Evolutionary conservation across 1,284 basidiomycete species (phyloP), one percentile per base, ranked within the genome.

Genomic region (Amylostereum areolatum): DNA sequence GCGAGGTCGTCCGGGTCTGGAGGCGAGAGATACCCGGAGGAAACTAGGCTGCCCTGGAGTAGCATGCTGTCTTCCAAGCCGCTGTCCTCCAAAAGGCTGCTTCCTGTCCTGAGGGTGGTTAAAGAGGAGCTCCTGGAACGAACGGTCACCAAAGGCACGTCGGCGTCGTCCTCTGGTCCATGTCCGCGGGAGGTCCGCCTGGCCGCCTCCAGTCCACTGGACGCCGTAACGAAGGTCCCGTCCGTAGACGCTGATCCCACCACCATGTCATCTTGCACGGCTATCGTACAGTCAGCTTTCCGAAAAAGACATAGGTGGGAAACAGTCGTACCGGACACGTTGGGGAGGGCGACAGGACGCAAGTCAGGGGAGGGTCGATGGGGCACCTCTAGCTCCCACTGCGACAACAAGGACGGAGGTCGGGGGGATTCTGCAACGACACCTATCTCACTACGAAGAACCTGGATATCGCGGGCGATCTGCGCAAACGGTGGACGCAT

Each of bases 401-500:
- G 52, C 4, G 35, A 18, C n/a, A 51, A 36, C 36, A 54, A 32
- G 2, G 55, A 48, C 10, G 50, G 46, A 7, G 59, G 59, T 5
- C 52, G 49, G 3, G 63, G 58, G 24, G 64, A 61, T 29, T 68
- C 62, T 48, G 59, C 48, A 2, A 12, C 8, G 9, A 25, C 42
- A 8, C 67, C 69, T 24, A 60, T 60, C 44, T 57, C 60, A 12
- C 55, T 50, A 24, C 73, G 66, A 28, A 73, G 50, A 45, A 59
- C 56, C 56, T 73, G 69, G 34, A 79, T 50, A 29, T 70, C 66
- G 7, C 60, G 53, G 11, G 70, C 69, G 37, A 85, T 65, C 30
- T 55, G 53, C n/a, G 65, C 59, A 58, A 84, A 84, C 2, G 67
- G 52, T 1, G 80, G 80, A 2, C 83, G 71, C 4, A 52, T 41